Percentiles rank a stretch among this genome's conserved stretches.
These are phyloP conservation scores for Yamadazyma dushanensis DNA, from an alignment of 1,139 yeast species.

Conservation along the genomic window DNA sequence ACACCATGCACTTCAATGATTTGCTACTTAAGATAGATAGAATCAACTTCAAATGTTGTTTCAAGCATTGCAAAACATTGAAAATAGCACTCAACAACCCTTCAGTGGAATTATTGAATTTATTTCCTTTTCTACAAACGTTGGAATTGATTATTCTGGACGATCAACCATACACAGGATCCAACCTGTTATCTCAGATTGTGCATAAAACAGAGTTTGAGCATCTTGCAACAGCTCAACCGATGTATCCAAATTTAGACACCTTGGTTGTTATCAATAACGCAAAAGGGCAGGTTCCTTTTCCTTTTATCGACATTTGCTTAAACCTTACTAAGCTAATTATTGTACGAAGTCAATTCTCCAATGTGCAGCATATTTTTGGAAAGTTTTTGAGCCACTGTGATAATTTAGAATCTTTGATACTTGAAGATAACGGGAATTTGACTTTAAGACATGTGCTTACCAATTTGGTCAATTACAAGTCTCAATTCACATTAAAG, in stretches of 20 bases:
- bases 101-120: slow-evolving; percentile 23
- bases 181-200: slow-evolving; percentile 2
- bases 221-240: slow-evolving; percentile 5
- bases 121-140: slow-evolving; percentile 28
- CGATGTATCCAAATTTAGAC: neutral
- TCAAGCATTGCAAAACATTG: slow-evolving; percentile 22
- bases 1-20: slow-evolving; percentile 24
- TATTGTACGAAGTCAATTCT: slow-evolving; percentile 34
- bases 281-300: slow-evolving; percentile 17
- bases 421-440: slow-evolving; percentile 36
- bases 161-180: slow-evolving; percentile 4
- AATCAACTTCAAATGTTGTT: slow-evolving; percentile 27
- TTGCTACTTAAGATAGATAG: slow-evolving; percentile 27
- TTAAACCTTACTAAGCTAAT: slow-evolving; percentile 28
- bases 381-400: slow-evolving; percentile 29
- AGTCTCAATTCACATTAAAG: slow-evolving; percentile 26
- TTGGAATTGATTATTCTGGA: slow-evolving; percentile 23
- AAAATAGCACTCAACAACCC: slow-evolving; percentile 27
- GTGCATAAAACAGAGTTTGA: slow-evolving; percentile 11
- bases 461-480: slow-evolving; percentile 30
- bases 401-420: slow-evolving; percentile 21
- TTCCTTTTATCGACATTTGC: slow-evolving; percentile 18
- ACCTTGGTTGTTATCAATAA: slow-evolving; percentile 28
- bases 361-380: slow-evolving; percentile 25
- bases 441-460: slow-evolving; percentile 31